Conservation (phyloP, 75 land plant genomes). For the Selaginella moellendorffii region DNA sequence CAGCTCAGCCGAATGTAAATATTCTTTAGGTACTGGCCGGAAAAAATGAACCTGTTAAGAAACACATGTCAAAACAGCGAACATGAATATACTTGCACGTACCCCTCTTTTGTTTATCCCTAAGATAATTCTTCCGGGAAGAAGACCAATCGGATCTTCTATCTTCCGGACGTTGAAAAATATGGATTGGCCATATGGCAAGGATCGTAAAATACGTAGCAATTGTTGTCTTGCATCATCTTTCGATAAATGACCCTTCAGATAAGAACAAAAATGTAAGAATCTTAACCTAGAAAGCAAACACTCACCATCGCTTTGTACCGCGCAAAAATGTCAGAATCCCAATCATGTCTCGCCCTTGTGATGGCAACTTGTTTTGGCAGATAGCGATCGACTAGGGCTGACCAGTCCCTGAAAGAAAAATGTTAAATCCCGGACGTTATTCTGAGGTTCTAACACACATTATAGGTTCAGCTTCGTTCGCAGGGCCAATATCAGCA, state of each 20-base stretch:
- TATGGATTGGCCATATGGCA: conserved; percentile 95
- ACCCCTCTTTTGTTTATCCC: conserved; percentile 95
- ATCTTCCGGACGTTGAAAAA: conserved; percentile 91
- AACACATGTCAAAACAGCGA: not conserved
- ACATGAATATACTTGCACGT: conserved; percentile 10
- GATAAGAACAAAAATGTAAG: no score
- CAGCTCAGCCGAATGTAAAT: conserved; percentile 93
- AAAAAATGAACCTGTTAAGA: conserved; percentile 95
- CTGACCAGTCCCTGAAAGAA: conserved; percentile 69
- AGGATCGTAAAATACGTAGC: conserved; percentile 62
- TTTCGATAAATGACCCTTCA: conserved; percentile 66
- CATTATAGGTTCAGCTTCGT: conserved; percentile 58
- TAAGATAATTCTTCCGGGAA: conserved; percentile 72
- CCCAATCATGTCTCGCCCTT: conserved; percentile 84
- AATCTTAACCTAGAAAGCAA: not conserved
- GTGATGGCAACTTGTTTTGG: conserved; percentile 90
- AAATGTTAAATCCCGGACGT: not conserved
- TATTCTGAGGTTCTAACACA: no score
- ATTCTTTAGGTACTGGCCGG: conserved; percentile 96
- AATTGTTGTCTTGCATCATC: conserved; percentile 97
- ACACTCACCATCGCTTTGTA: conserved; percentile 61
- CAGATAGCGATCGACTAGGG: conserved; percentile 64
- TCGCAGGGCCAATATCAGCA: conserved; percentile 73
- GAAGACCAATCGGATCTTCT: conserved; percentile 95
- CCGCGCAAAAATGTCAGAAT: conserved; percentile 61